Evolutionary conservation across 306 rosid species (phyloP), one percentile per base, ranked within the genome.

Genomic region (Herpetospermum pedunculosum): DNA sequence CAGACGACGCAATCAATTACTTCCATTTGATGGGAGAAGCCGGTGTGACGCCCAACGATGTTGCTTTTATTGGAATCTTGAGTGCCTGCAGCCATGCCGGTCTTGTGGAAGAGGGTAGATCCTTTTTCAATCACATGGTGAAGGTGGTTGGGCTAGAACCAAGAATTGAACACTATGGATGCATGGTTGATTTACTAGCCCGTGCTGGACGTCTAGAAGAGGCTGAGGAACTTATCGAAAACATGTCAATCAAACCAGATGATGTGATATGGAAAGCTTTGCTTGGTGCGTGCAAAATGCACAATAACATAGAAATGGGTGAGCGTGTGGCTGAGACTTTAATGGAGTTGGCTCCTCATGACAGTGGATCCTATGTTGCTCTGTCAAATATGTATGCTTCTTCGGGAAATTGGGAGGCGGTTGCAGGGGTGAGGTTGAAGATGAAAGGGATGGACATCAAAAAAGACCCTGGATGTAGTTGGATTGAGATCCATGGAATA

Each of bases 391-490:
- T 90, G 80, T 86, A 87, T 74, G 96, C 97, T 63, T 80, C 88
- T 43, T 54, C 79, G 2, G 89, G 84, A 79, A 79, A 90, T 44
- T 92, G 98, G 98, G 84, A 84, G 70, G 85, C 80, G 4, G 96
- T 90, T 52, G 83, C 91, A 12, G 80, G 68, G 65, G 87, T 90
- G 81, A 92, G 96, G 77, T 21, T 87, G 83, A 81, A 62, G 86
- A 92, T 88, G 96, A 85, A 82, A 77, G 83, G 83, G 68, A 76
- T 80, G 87, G 90, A 88, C 68, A 83, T 90, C 38, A 81, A 86
- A 80, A 92, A 88, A 78, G 96, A 92, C 77, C 98, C 96, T 3
- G 96, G 96, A 47, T 85, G 92, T 70, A 88, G 96, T 77, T 92
- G 85, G 91, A 84, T 88, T 58, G 96, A 92, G 78, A 69, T 87